Conservation (phyloP, 2,329 filamentous ascomycete genomes). For the Aureobasidium musti region DNA sequence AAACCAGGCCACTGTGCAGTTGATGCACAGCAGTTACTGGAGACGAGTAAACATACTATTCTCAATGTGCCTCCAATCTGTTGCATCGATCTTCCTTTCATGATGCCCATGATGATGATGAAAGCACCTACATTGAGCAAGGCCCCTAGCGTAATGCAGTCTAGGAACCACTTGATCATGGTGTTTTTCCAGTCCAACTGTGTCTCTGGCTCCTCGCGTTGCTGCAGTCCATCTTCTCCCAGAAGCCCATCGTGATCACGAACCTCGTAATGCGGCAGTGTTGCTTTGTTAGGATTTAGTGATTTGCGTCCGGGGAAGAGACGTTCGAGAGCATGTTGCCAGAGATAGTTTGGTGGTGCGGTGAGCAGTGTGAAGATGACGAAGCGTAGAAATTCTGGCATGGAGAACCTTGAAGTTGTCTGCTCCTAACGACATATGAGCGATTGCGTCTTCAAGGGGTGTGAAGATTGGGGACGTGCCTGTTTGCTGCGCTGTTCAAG, state of each 20-base stretch:
- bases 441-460: neutral
- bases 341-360: conserved; percentile 60
- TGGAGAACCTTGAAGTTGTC: conserved; percentile 52
- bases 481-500: conserved; percentile 48
- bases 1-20: conserved; percentile 10
- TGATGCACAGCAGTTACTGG: conserved; percentile 1
- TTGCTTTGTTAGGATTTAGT: neutral
- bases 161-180: conserved; percentile 60
- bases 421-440: conserved; percentile 30
- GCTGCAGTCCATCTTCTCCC: neutral
- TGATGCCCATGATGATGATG: conserved; percentile 57
- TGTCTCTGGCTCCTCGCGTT: neutral
- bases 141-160: conserved; percentile 64
- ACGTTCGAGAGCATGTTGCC: conserved; percentile 59
- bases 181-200: conserved; percentile 21
- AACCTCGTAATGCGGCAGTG: neutral
- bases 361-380: conserved; percentile 56
- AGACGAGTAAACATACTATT: neutral
- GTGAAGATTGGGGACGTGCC: neutral
- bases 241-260: neutral
- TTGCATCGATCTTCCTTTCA: conserved; percentile 30
- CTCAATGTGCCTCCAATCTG: conserved; percentile 10
- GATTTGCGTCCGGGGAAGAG: conserved; percentile 53
- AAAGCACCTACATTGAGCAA: conserved; percentile 64
- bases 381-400: conserved; percentile 56